Evolutionary conservation across 441 rosid species (phyloP).

Genomic region (Erodium moschatum): DNA sequence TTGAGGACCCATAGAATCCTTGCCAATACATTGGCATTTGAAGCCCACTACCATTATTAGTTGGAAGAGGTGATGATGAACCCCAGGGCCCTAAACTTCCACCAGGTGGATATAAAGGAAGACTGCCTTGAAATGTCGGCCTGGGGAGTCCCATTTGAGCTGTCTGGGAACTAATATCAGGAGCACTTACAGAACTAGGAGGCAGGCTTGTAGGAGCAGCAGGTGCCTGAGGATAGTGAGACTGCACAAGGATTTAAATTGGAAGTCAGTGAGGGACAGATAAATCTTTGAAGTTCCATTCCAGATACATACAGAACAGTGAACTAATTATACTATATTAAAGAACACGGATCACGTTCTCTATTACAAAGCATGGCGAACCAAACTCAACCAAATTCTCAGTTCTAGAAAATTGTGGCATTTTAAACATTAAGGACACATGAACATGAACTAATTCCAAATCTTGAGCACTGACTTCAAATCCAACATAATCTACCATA

Average conservation of each 20-base stretch:
- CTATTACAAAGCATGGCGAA: background rate
- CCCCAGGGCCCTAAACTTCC: constrained; percentile 11
- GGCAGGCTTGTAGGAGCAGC: constrained; percentile 14
- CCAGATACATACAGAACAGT: background rate
- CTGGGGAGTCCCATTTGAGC: constrained; percentile 12
- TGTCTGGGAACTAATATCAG: constrained; percentile 13
- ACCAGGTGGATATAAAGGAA: constrained; percentile 16
- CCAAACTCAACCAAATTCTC: background rate
- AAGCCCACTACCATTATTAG: constrained; percentile 16
- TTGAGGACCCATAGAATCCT: constrained; percentile 15
- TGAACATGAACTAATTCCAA: background rate
- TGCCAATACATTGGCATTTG: constrained; percentile 19
- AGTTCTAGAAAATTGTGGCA: background rate
- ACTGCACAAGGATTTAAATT: constrained; percentile 17
- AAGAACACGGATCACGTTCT: background rate
- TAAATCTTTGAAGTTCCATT: background rate
- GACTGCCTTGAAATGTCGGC: constrained; percentile 17
- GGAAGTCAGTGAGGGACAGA: background rate
- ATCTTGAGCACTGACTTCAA: background rate
- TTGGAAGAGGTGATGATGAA: constrained; percentile 1
- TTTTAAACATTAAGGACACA: background rate
- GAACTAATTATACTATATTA: background rate
- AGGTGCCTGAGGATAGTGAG: constrained; percentile 16
- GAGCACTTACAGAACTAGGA: constrained; percentile 13
- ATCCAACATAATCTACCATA: background rate